Percentiles rank a stretch among this genome's conserved stretches.
Evolutionary conservation across 768 basidiomycete species (phyloP).

Genomic region (Neoboletus brunneissimus): DNA sequence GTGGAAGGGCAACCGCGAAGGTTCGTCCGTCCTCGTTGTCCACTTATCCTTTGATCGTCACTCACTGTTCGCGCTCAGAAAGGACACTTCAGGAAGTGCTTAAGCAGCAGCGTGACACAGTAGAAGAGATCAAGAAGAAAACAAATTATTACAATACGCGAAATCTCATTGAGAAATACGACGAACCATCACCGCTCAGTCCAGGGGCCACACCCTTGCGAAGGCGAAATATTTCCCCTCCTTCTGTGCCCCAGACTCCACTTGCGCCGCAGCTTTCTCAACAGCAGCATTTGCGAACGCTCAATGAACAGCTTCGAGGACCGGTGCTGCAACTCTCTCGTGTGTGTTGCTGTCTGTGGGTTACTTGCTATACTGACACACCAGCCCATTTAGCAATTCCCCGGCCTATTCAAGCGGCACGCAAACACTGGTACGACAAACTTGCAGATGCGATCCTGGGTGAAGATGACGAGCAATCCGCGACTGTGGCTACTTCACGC

Average conservation of each 20-base stretch:
- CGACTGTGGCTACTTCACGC: slow-evolving; percentile 40
- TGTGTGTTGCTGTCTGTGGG: slow-evolving; percentile 23
- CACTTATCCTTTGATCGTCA: background rate
- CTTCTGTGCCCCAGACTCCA: slow-evolving; percentile 33
- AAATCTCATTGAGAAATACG: slow-evolving; percentile 87
- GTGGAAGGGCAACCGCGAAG: slow-evolving; percentile 76
- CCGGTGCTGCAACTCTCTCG: slow-evolving; percentile 40
- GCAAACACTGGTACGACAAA: slow-evolving; percentile 84
- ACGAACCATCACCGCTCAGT: slow-evolving; percentile 47
- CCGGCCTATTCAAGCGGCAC: slow-evolving; percentile 46
- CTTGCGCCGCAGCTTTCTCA: slow-evolving; percentile 24
- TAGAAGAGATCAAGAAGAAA: slow-evolving; percentile 97
- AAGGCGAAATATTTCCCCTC: slow-evolving; percentile 35
- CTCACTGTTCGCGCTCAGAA: slow-evolving; percentile 46
- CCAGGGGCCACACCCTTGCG: slow-evolving; percentile 40
- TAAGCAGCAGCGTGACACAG: slow-evolving; percentile 76
- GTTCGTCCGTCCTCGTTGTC: slow-evolving; percentile 35
- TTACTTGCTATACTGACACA: slow-evolving; percentile 9
- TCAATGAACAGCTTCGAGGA: slow-evolving; percentile 20
- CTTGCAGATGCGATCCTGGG: slow-evolving; percentile 84
- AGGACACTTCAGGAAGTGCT: slow-evolving; percentile 69
- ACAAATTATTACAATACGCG: slow-evolving; percentile 94
- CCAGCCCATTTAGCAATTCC: slow-evolving; percentile 32
- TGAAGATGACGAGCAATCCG: slow-evolving; percentile 57
- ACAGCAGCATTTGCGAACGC: slow-evolving; percentile 20